Evolutionary conservation across 2,329 filamentous ascomycete genomes (phyloP), one percentile per base, ranked within the genome.

Genomic region (Pseudovirgaria hyperparasitica): DNA sequence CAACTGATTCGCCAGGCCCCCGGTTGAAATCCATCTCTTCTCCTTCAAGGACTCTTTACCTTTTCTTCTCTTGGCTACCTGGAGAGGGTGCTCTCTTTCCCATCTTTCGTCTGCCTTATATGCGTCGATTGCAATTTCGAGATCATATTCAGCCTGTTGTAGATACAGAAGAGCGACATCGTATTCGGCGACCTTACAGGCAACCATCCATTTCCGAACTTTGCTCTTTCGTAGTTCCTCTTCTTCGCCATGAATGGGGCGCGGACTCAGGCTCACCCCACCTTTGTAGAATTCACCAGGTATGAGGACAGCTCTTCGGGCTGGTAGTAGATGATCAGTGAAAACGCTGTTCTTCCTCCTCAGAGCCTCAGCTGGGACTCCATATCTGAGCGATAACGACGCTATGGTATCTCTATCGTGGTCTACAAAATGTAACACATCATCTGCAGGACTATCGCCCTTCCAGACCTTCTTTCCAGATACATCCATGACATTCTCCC

Each of bases 121-220:
- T 3, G 67, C 62, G 19, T 67, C 62, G 5, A 79, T 65, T 0
- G 81, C 80, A 16, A 54, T 50, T 4, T 72, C 68, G 10, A 86
- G 56, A 39, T 84, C 65, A 48, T 79, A 82, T 6, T 64, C 62
- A 13, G 64, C 59, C 48, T 82, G 75, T 42, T 82, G 69, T 22
- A 90, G 63, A 49, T 90, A 90, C 12, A 86, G 48, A 16, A 80
- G 49, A 2, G 82, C 82, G 26, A 84, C 62, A 45, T 84, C 76
- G 39, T 74, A 74, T 40, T 86, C 77, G 14, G 70, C 60, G 16
- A 82, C 76, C 48, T 87, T 87, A 55, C 76, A 82, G 2, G 66
- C 64, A 2, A 82, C 72, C 81, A 86, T 86, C 62, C 77, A 87
- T 34, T 77, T 69, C 22, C 82, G 64, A 18, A 87, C 65, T 45